Evolutionary conservation across 495 filamentous ascomycete genomes (phyloP).

Genomic region (Tuber microsphaerosporum): DNA sequence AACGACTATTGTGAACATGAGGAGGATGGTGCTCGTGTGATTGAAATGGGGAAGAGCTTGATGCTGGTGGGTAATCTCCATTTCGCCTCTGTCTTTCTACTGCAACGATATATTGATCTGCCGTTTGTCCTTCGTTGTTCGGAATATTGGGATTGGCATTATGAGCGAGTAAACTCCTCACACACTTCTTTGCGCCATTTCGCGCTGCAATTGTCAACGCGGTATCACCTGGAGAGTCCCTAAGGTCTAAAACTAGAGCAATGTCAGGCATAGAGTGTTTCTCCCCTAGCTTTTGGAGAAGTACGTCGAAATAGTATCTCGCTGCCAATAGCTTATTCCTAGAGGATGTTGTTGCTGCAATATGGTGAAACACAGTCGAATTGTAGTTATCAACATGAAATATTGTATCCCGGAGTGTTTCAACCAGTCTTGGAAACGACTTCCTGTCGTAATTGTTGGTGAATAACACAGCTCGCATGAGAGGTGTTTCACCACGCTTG

Average conservation of each 20-base stretch:
- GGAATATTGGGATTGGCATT: slow-evolving; percentile 69
- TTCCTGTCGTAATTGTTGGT: slow-evolving; percentile 91
- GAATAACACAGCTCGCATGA: slow-evolving; percentile 90
- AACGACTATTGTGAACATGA: slow-evolving; percentile 24
- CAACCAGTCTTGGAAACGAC: slow-evolving; percentile 73
- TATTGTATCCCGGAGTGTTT: slow-evolving; percentile 69
- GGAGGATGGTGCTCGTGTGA: slow-evolving; percentile 31
- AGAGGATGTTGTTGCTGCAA: slow-evolving; percentile 71
- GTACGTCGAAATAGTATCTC: slow-evolving; percentile 82
- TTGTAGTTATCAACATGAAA: slow-evolving; percentile 66
- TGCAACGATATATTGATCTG: slow-evolving; percentile 59
- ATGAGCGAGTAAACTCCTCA: slow-evolving; percentile 62
- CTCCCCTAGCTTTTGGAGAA: slow-evolving; percentile 76
- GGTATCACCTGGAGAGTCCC: slow-evolving; percentile 80
- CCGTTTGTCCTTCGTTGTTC: slow-evolving; percentile 71
- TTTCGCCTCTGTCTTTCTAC: slow-evolving; percentile 36
- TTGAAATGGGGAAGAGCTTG: slow-evolving; percentile 37
- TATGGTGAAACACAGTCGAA: slow-evolving; percentile 86
- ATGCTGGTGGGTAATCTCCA: slow-evolving; percentile 33
- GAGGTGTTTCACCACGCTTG: slow-evolving; percentile 77
- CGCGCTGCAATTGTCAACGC: slow-evolving; percentile 81
- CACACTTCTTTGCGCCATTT: slow-evolving; percentile 65
- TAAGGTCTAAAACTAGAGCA: slow-evolving; percentile 59
- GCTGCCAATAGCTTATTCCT: slow-evolving; percentile 74
- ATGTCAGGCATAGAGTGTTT: slow-evolving; percentile 51